Evolutionary conservation across 345 rosid genomes (phyloP).

Genomic region (Populus simonii): DNA sequence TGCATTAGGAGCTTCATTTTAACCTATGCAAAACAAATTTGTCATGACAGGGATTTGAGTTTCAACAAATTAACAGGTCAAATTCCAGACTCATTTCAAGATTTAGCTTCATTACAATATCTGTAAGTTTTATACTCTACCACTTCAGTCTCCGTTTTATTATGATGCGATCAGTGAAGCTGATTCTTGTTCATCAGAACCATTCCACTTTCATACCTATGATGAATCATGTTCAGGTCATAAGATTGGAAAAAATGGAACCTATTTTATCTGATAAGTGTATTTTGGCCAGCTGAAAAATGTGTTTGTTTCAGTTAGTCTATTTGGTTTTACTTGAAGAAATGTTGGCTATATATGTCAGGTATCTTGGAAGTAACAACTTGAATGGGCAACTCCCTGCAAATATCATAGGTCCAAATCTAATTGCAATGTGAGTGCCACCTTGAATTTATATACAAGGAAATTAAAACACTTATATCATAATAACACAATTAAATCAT

Average conservation of each 20-base stretch:
- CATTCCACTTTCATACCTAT: background rate
- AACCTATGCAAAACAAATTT: background rate
- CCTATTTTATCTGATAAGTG: background rate
- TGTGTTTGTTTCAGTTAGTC: background rate
- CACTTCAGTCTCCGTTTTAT: background rate
- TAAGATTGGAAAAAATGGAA: background rate
- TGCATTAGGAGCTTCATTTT: background rate
- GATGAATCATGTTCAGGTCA: background rate
- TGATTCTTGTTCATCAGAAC: background rate
- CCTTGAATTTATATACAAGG: background rate
- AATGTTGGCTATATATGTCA: conserved; percentile 8
- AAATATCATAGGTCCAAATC: conserved; percentile 31
- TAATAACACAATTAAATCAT: background rate
- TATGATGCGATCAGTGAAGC: background rate
- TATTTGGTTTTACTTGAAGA: background rate
- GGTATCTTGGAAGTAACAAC: conserved; percentile 54
- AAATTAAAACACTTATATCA: background rate
- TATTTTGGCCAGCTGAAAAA: background rate
- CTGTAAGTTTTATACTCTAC: conserved; percentile 33
- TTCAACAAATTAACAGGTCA: conserved; percentile 54
- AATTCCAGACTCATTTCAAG: conserved; percentile 42
- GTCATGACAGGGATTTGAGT: conserved; percentile 48
- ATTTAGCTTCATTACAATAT: conserved; percentile 27
- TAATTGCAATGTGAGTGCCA: conserved; percentile 41
- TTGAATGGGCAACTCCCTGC: conserved; percentile 47